These are phyloP conservation scores for Dovyalis caffra DNA, from an alignment of 345 rosid genomes.

Conservation along the genomic window DNA sequence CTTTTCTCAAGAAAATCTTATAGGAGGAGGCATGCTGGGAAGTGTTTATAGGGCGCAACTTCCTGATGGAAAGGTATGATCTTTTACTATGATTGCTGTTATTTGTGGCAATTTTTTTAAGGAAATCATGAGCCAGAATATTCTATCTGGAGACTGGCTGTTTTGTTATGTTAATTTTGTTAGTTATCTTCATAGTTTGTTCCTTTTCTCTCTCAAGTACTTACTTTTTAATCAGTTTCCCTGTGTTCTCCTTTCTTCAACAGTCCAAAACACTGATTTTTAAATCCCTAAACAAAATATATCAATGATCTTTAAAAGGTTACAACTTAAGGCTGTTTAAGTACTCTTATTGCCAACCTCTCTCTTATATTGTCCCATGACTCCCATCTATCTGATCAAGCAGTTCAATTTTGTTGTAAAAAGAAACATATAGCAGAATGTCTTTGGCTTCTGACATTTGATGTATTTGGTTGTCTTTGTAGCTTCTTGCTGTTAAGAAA, in stretches of 20 bases:
- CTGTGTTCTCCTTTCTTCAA: background rate
- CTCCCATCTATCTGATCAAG: constrained; percentile 2
- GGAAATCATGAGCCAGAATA: background rate
- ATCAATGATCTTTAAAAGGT: background rate
- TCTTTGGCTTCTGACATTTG: constrained; percentile 15
- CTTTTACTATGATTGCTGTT: constrained; percentile 5
- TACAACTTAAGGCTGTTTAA: background rate
- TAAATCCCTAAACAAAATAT: background rate
- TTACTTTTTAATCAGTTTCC: background rate
- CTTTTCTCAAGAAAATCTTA: constrained; percentile 86
- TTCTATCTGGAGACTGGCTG: background rate
- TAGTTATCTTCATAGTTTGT: background rate
- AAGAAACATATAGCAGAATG: background rate
- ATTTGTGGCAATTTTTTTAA: background rate
- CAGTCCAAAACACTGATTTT: background rate
- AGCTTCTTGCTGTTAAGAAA: constrained; percentile 93
- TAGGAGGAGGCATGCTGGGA: constrained; percentile 94
- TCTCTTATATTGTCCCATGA: background rate
- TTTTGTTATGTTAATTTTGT: background rate
- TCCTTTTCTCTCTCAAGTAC: background rate
- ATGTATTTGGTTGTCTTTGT: constrained; percentile 27
- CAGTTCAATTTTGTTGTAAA: background rate
- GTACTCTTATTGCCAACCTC: background rate
- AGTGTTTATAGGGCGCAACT: constrained; percentile 85
- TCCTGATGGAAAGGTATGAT: constrained; percentile 74